A percentile compares a stretch with the other conserved stretches of the same genome.
Conservation (phyloP, 1,284 basidiomycete genomes). For the Malassezia cuniculi region DNA sequence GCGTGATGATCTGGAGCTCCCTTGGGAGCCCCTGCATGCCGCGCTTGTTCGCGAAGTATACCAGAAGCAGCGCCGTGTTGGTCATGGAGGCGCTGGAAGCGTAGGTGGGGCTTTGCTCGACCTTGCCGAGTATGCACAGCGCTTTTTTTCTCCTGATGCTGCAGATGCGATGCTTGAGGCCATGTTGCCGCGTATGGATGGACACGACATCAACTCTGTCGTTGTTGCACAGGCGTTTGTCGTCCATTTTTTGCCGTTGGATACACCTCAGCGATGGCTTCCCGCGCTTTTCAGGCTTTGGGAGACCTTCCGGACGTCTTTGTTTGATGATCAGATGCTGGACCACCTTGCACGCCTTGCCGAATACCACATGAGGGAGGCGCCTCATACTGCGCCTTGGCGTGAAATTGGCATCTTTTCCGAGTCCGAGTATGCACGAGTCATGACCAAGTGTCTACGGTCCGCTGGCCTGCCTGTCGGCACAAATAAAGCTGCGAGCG, state of each 20-base stretch:
- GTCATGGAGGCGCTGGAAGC: conserved; percentile 48
- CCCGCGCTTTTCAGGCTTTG: conserved; percentile 58
- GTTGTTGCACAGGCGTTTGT: conserved; percentile 38
- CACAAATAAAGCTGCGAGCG: conserved; percentile 22
- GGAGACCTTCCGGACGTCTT: conserved; percentile 68
- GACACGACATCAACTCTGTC: conserved; percentile 54
- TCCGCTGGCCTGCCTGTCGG: conserved; percentile 63
- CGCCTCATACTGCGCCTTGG: conserved; percentile 38
- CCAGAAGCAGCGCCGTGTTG: conserved; percentile 52
- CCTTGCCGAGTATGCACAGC: conserved; percentile 64
- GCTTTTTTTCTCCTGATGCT: conserved; percentile 80
- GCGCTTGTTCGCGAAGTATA: conserved; percentile 70
- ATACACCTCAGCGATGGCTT: conserved; percentile 36
- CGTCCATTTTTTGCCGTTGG: conserved; percentile 42
- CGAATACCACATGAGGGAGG: conserved; percentile 58
- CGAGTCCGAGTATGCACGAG: conserved; percentile 66
- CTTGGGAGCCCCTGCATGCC: conserved; percentile 74
- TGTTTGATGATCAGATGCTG: conserved; percentile 71
- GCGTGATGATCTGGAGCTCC: conserved; percentile 69
- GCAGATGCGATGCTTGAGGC: conserved; percentile 76
- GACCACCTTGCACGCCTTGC: conserved; percentile 65
- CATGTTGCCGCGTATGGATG: conserved; percentile 63
- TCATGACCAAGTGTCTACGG: conserved; percentile 73
- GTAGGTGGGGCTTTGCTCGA: conserved; percentile 71
- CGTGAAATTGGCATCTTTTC: conserved; percentile 79